Evolutionary conservation across 306 rosid genomes (phyloP), one percentile per base, ranked within the genome.

Genomic region (Cyamopsis tetragonoloba): DNA sequence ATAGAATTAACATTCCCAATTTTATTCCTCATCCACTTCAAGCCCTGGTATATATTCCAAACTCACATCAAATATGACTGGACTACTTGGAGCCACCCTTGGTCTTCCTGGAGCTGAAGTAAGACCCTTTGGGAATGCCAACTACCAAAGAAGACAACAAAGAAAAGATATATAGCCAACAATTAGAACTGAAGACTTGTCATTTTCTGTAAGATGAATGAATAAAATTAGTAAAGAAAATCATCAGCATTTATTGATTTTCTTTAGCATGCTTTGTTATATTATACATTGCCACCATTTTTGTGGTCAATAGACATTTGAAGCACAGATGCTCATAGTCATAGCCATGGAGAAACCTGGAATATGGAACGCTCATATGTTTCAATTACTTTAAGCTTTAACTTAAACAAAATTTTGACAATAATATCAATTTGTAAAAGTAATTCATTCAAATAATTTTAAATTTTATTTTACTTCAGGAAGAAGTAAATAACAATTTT

Each of bases 21-120:
- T 49, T 72, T 34, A 81, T 76, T 92, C 91, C 68, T 91, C 98
- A 1, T 89, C 95, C 23, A 70, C 3, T 70, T 92, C 98, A 60
- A 89, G 93, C 51, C 98, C 98, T 0, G 98, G 98, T 37, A 92
- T 60, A 72, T 86, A 92, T 75, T 87, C 98, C 80, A 92, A 81
- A 72, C 96, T 92, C 65, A 92, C 93, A 30, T 89, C 98, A 55
- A 92, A 92, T 70, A 92, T 41, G 31, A 92, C 98, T 9, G 98
- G 96, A 82, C 98, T 92, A 42, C 58, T 89, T 42, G 98, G 87
- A 80, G 96, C 85, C 79, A 92, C 98, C 81, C 98, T 87, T 77
- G 96, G 98, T 81, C 98, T 87, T 72, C 98, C 98, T 51, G 98
- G 98, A 63, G 98, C 96, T 66, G 98, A 89, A 44, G 31, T 84